These are phyloP conservation scores for Carex myosuroides DNA, from an alignment of 176 grass and related monocot species.

Conservation along the genomic window DNA sequence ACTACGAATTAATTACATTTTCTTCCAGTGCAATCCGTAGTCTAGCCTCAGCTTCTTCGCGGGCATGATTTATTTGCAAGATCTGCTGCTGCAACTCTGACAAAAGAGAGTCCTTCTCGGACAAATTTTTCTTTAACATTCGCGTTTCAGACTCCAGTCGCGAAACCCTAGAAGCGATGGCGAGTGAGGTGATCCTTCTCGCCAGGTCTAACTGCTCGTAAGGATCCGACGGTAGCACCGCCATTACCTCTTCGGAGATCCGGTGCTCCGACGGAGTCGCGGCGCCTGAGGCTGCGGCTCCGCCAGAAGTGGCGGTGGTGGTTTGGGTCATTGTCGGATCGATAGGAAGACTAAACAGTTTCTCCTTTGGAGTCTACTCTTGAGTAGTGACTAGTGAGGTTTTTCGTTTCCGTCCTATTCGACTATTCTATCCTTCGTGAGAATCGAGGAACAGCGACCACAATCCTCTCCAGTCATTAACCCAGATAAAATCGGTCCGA, in stretches of 20 bases:
- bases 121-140: slow-evolving; percentile 44
- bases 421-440: background rate
- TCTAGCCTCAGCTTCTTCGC: slow-evolving; percentile 46
- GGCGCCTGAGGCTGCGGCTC: background rate
- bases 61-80: slow-evolving; percentile 40
- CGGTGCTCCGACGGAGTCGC: background rate
- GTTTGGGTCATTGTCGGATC: slow-evolving; percentile 33
- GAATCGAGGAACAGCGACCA: slow-evolving; percentile 29
- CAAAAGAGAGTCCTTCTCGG: slow-evolving; percentile 62
- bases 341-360: background rate
- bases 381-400: background rate
- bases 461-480: slow-evolving; percentile 24
- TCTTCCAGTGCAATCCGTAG: slow-evolving; percentile 47
- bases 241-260: slow-evolving; percentile 71
- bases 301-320: background rate
- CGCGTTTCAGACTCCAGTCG: slow-evolving; percentile 61
- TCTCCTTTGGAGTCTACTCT: background rate
- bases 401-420: background rate
- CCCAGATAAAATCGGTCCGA: no score
- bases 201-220: slow-evolving; percentile 94
- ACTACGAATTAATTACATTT: slow-evolving; percentile 37
- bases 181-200: slow-evolving; percentile 75
- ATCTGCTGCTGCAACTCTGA: slow-evolving; percentile 55
- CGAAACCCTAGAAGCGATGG: slow-evolving; percentile 62
- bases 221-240: slow-evolving; percentile 75